Evolutionary conservation across 1,284 basidiomycete species (phyloP).

Genomic region (Tilletiaria anomala): DNA sequence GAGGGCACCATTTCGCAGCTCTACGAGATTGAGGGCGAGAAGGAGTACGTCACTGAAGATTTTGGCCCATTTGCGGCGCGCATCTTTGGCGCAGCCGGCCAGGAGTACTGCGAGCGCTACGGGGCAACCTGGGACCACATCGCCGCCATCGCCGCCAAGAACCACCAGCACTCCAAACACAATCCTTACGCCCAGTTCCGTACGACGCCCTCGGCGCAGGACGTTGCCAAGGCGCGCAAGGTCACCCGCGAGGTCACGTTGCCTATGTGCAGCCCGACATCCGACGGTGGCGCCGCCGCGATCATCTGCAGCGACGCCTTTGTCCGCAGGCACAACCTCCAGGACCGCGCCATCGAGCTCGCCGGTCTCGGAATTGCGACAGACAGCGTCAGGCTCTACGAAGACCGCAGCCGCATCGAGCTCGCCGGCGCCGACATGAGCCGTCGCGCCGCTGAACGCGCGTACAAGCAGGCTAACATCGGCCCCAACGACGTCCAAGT

Average conservation of each 20-base stretch:
- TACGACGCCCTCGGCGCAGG: slow-evolving; percentile 10
- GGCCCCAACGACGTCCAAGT: slow-evolving; percentile 65
- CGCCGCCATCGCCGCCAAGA: slow-evolving; percentile 62
- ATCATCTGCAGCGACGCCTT: slow-evolving; percentile 69
- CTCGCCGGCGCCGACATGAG: slow-evolving; percentile 48
- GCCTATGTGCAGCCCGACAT: slow-evolving; percentile 74
- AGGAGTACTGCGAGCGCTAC: slow-evolving; percentile 63
- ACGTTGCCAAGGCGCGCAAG: slow-evolving; percentile 27
- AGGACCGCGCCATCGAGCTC: slow-evolving; percentile 68
- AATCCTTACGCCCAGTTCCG: slow-evolving; percentile 76
- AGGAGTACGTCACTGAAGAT: slow-evolving; percentile 49
- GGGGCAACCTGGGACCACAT: slow-evolving; percentile 57
- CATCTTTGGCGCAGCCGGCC: slow-evolving; percentile 62
- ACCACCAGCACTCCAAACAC: slow-evolving; percentile 63
- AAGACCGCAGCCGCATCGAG: slow-evolving; percentile 28
- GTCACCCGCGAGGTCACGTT: slow-evolving; percentile 63
- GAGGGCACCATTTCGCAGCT: slow-evolving; percentile 43
- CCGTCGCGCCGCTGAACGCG: slow-evolving; percentile 54
- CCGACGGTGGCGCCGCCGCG: slow-evolving; percentile 39
- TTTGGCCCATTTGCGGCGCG: slow-evolving; percentile 55
- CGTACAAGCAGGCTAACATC: slow-evolving; percentile 57
- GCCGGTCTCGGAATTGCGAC: slow-evolving; percentile 29
- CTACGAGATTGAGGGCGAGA: slow-evolving; percentile 47
- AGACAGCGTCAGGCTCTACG: slow-evolving; percentile 26
- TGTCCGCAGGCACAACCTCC: slow-evolving; percentile 56